A percentile compares a stretch with the other conserved stretches of the same genome.
These are phyloP conservation scores for Cyclotella choctawhatcheeana DNA, from an alignment of 108 stramenopile genomes.

Conservation along the genomic window DNA sequence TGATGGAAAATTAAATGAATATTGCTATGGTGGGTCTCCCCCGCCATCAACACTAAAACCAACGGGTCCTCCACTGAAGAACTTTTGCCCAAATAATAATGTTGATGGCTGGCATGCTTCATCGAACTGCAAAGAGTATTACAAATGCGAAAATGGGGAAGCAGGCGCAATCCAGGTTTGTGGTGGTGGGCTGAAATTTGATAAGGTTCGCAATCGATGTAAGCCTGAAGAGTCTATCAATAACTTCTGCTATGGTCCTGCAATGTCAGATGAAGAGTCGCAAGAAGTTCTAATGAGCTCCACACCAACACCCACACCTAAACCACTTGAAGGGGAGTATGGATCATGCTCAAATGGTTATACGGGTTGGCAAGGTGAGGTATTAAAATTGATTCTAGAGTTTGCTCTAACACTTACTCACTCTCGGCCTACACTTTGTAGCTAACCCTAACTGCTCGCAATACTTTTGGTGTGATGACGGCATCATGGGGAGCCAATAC, in stretches of 20 bases:
- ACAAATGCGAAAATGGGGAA: constrained; percentile 19
- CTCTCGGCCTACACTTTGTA: neutral
- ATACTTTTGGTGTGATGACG: constrained; percentile 10
- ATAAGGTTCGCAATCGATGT: constrained; percentile 24
- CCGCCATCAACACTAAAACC: neutral
- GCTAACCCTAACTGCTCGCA: constrained; percentile 1
- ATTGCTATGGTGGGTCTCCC: constrained; percentile 25
- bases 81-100: constrained; percentile 1
- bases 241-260: constrained; percentile 32
- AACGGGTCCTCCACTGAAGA: neutral
- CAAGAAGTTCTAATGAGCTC: neutral
- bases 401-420: no score
- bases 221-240: constrained; percentile 1
- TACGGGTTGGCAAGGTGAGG: constrained; percentile 22
- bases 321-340: neutral
- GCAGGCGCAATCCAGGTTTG: constrained; percentile 15
- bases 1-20: constrained; percentile 13
- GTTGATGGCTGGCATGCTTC: constrained; percentile 24
- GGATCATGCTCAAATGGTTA: constrained; percentile 11
- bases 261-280: neutral
- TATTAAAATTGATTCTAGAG: no score
- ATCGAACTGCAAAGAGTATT: constrained; percentile 25
- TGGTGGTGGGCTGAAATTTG: constrained; percentile 19
- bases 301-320: neutral
- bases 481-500: neutral